Percentiles rank a stretch among this genome's conserved stretches.
These are phyloP conservation scores for Wolfiporia cocos DNA, from an alignment of 1,284 basidiomycete genomes.

Conservation along the genomic window DNA sequence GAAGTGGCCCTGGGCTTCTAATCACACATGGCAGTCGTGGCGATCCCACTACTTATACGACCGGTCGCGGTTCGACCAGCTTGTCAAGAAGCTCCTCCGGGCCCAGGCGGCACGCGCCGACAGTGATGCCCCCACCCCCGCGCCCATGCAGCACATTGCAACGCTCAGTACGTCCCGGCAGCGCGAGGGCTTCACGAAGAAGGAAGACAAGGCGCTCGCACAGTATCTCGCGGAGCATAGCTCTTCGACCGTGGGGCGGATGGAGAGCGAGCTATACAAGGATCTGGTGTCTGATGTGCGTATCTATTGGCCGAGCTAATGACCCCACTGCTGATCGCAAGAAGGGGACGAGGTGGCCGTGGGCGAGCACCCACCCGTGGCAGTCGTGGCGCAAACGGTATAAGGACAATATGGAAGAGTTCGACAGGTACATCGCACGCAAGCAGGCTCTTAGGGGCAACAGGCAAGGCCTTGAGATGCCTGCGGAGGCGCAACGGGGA, in stretches of 20 bases:
- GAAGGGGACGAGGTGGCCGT: conserved; percentile 27
- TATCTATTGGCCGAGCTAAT: not conserved
- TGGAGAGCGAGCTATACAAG: conserved; percentile 66
- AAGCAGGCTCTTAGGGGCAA: conserved; percentile 18
- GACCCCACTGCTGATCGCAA: not conserved
- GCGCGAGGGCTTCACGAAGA: conserved; percentile 61
- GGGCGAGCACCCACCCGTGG: conserved; percentile 69
- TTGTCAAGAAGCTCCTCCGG: conserved; percentile 30
- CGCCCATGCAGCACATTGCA: no score
- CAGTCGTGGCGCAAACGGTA: conserved; percentile 75
- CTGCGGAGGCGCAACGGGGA: no score
- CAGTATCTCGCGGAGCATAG: conserved; percentile 65
- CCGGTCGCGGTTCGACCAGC: conserved; percentile 30
- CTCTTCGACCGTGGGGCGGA: conserved; percentile 60
- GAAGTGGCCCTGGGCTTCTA: conserved; percentile 35
- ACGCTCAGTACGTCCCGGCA: not conserved
- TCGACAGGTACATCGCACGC: conserved; percentile 44
- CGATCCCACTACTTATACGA: conserved; percentile 45
- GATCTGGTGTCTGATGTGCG: conserved; percentile 25
- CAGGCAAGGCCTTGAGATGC: no score
- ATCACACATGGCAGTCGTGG: conserved; percentile 50
- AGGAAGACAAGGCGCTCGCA: conserved; percentile 61
- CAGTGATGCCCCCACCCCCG: conserved; percentile 5
- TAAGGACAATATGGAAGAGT: conserved; percentile 55
- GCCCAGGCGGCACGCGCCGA: no score